Evolutionary conservation across 2,329 filamentous ascomycete genomes (phyloP).

Genomic region (Ophiostoma angusticollis): DNA sequence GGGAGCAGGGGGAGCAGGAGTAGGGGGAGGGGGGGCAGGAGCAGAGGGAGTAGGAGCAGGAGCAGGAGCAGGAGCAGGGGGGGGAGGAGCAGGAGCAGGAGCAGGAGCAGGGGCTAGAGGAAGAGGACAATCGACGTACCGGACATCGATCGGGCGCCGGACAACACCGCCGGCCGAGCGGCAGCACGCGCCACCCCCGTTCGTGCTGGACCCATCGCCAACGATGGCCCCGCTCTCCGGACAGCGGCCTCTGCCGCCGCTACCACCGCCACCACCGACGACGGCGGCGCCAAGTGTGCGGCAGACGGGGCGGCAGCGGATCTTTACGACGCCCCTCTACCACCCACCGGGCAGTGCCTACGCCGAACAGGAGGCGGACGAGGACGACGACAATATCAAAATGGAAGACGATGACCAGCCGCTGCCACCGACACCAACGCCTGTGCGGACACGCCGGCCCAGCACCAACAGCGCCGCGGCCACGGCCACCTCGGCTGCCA

Average conservation of each 20-base stretch:
- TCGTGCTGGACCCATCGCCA: background rate
- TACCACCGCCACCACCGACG: background rate
- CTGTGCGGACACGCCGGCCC: background rate
- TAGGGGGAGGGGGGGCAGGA: background rate
- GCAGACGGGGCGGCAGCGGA: constrained; percentile 8
- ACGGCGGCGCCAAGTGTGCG: too few relatives aligned
- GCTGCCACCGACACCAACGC: constrained; percentile 6
- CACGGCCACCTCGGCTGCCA: too few relatives aligned
- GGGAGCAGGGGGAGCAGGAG: background rate
- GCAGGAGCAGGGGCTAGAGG: background rate
- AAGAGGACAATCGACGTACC: constrained; percentile 4
- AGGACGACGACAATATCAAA: background rate
- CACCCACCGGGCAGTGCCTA: background rate
- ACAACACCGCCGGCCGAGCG: constrained; percentile 12
- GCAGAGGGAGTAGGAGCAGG: too few relatives aligned
- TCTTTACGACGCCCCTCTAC: constrained; percentile 10
- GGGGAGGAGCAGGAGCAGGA: too few relatives aligned
- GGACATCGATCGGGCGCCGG: constrained; percentile 11
- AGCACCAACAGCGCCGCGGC: too few relatives aligned
- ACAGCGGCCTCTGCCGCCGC: constrained; percentile 2
- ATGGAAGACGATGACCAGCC: background rate
- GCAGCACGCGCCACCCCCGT: background rate
- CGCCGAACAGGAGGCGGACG: background rate
- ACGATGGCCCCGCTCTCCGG: background rate
- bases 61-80: background rate